Evolutionary conservation across 2,329 filamentous ascomycete genomes (phyloP).

Genomic region (Clathrospora elynae): DNA sequence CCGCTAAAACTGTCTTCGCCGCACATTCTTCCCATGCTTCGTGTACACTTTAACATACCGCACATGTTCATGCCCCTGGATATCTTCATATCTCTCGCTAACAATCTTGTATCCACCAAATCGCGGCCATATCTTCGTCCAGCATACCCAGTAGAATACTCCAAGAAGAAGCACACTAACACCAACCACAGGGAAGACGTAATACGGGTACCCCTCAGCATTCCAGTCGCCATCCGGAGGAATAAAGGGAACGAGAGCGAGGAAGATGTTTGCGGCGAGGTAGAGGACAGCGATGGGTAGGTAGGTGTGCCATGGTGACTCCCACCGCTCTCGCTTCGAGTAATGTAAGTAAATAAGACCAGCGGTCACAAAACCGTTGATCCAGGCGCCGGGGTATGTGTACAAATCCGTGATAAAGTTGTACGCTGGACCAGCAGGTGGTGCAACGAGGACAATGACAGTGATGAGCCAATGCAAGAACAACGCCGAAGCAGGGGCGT

Average conservation of each 20-base stretch:
- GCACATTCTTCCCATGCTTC: constrained; percentile 23
- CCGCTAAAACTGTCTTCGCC: too few relatives aligned
- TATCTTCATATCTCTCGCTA: constrained; percentile 36
- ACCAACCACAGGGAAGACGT: constrained; percentile 52
- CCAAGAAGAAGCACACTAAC: constrained; percentile 49
- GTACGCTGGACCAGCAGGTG: constrained; percentile 70
- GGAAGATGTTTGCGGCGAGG: constrained; percentile 50
- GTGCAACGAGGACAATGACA: constrained; percentile 67
- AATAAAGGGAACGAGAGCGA: constrained; percentile 52
- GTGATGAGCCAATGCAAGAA: constrained; percentile 71
- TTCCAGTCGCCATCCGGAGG: constrained; percentile 50
- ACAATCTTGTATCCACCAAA: constrained; percentile 42
- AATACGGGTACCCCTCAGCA: constrained; percentile 52
- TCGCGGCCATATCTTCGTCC: constrained; percentile 30
- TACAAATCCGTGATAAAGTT: constrained; percentile 67
- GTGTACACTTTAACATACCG: constrained; percentile 43
- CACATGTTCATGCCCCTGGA: constrained; percentile 37
- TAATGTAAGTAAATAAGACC: constrained; percentile 47
- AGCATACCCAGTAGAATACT: constrained; percentile 44
- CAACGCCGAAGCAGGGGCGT: constrained; percentile 59
- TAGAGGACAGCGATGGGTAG: constrained; percentile 47
- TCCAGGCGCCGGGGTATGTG: constrained; percentile 46
- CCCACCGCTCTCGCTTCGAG: constrained; percentile 40
- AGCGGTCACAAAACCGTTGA: constrained; percentile 45
- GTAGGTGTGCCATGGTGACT: constrained; percentile 48